Conservation (phyloP, 441 rosid genomes). For the Pelargonium citronellum region DNA sequence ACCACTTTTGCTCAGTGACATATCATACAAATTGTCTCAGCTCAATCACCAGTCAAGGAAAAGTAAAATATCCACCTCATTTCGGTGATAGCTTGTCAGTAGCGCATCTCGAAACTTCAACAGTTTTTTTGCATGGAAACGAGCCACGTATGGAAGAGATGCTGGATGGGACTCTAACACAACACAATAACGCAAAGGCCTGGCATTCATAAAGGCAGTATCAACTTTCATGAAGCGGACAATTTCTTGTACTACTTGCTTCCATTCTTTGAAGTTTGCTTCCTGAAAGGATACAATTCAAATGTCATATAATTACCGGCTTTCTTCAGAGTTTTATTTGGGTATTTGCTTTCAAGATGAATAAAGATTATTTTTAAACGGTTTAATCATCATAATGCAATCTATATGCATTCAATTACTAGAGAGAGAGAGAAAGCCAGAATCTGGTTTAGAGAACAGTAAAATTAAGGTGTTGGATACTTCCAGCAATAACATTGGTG, state of each 20-base stretch:
- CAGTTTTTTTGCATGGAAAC: constrained; percentile 79
- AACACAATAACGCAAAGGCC: constrained; percentile 71
- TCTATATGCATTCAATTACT: not conserved
- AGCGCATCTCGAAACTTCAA: constrained; percentile 74
- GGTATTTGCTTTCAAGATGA: not conserved
- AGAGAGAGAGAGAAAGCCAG: not conserved
- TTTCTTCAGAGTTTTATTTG: not conserved
- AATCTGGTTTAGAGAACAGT: not conserved
- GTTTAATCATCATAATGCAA: not conserved
- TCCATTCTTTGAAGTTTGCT: constrained; percentile 88
- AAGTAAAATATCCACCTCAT: constrained; percentile 49
- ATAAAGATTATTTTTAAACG: not conserved
- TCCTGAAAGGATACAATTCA: constrained; percentile 41
- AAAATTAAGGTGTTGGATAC: not conserved
- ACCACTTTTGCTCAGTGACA: not conserved
- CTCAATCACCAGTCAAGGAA: constrained; percentile 10
- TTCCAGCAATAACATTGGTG: not conserved
- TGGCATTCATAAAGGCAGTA: constrained; percentile 36
- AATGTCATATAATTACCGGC: not conserved
- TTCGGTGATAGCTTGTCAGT: constrained; percentile 68
- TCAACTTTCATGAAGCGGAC: constrained; percentile 51
- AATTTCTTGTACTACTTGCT: constrained; percentile 79
- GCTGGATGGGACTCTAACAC: constrained; percentile 59
- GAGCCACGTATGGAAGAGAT: constrained; percentile 65
- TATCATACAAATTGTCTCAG: constrained; percentile 8